Base-by-base conservation (phyloP, 257 asterid species). In the Mitragyna speciosa region DNA sequence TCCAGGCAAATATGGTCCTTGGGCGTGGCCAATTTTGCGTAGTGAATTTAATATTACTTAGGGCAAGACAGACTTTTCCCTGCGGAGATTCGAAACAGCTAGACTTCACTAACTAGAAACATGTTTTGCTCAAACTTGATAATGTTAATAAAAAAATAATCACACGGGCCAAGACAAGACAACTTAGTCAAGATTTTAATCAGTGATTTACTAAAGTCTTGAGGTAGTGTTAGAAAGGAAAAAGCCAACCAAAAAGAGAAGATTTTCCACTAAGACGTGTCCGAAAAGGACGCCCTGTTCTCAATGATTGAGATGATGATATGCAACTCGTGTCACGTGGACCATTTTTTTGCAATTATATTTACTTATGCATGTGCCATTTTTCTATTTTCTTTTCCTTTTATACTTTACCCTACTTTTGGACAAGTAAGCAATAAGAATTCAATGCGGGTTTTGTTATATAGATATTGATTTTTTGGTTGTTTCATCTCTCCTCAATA, bases 181-280 rank as follows among this genome's bases (percentile, higher is more conserved):
- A 20, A 26, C 10, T n/a, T 39, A 45, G 73, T 45, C 31, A 12
- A 41, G 58, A 80, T 45, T 22, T 63, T 51, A 15, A 72, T 72
- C n/a, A 49, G 26, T 48, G 56, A 31, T 48, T n/a, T 43, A 43
- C 20, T 10, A 12, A 28, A 39, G 51, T n/a, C 26, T 49, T 20
- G 45, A 76, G 65, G 31, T 71, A 28, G 33, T 31, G 72, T 77
- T 64, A 41, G 73, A 65, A 76, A 78, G 26, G 6, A 19, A 70
- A 72, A 63, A 26, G 52, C 30, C 15, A 79, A 30, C 26, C 51
- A 69, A 48, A 48, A 79, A 31, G 16, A 30, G 59, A 28, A 45
- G 71, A 45, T 72, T 74, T 51, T 64, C 20, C 79, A 14, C 1
- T 12, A n/a, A 58, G 58, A 45, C 58, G 79, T 75, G 70, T 22